Evolutionary conservation across 2,329 filamentous ascomycete genomes (phyloP), one percentile per base, ranked within the genome.

Genomic region (Harringtonia aguacate): DNA sequence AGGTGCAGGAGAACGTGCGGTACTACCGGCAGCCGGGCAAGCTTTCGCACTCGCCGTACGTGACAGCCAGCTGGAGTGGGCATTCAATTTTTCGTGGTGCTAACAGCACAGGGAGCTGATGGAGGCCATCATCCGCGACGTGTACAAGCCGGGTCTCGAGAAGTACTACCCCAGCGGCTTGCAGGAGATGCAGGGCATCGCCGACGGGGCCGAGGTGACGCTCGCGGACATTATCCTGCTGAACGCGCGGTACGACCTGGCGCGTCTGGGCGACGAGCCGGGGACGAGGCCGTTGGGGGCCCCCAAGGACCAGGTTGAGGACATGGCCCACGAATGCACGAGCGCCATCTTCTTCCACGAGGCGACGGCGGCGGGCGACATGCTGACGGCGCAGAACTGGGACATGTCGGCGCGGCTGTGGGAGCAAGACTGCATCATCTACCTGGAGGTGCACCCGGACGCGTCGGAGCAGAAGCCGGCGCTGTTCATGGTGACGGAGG

Each of bases 401-500:
- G 46, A 42, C 43, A 54, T 57, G 49, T 48, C 46, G 1, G 41
- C 44, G 14, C 46, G 44, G 9, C 45, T 58, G 12, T 49, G 41
- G 18, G 39, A 53, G 21, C 22, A 52, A 14, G 52, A 57, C 46
- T n/a, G 43, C 53, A 36, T 48, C 20, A 52, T 60, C 41, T 51
- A 53, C 36, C 53, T 61, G 27, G 55, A 60, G 49, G 48, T 56
- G 15, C 52, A 49, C 17, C 48, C 48, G 6, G 36, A 50, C 18
- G 33, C 47, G 0, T 48, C 44, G 1, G 54, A 54, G 39, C 31
- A 50, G 8, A 28, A 44, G 21, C 50, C 52, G 9, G 48, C 48
- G 31, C 46, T 59, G 21, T 52, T 60, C 36, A 41, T 55, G 22
- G 31, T 59, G 9, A 56, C 54, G 3, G 56, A 60, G 43, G 58